Base-by-base conservation (phyloP, 202 grass and related monocot species). In the Carex sylvatica region DNA sequence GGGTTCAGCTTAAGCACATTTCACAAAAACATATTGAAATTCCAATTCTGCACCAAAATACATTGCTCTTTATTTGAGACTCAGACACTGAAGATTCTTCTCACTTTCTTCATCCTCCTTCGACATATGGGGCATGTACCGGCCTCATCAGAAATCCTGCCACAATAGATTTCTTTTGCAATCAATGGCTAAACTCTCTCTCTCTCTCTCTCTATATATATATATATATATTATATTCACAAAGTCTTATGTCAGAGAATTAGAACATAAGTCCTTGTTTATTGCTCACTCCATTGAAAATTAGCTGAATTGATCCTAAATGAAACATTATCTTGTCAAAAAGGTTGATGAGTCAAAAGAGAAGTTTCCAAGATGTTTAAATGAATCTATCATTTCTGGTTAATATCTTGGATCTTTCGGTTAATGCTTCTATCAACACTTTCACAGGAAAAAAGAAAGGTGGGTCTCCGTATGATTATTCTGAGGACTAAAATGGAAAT, bases 61-160 rank as follows among this genome's bases (percentile, higher is more conserved):
- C 9, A 68, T 8, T 35, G 24, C 18, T 23, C 52, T 63, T 38
- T 19, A 47, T 13, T 26, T 76, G 51, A n/a, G 5, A 35, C 23
- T 95, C 85, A 97, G 49, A 88, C 87, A 30, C 51, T 61, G 74
- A 93, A 97, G 49, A 93, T 97, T 40, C 86, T 90, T 69, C 86
- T 93, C 30, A 91, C 91, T 86, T 93, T 93, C 86, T 93, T 97
- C 36, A 92, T 83, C 72, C 81, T 93, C 58, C 89, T 93, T 26
- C 86, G 81, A 84, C 92, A 94, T 47, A 91, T 85, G 5, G 88
- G 90, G 67, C 94, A 92, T 42, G 28, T 80, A 16, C 85, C 85
- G 7, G 87, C 85, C 62, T 91, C 90, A 65, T 94, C 90, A 1
- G 28, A 31, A 30, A 97, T 79, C 85, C 94, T 94, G 86, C 69